Base-by-base conservation (phyloP, 139 green algal species). In the Zygnema cylindricum region DNA sequence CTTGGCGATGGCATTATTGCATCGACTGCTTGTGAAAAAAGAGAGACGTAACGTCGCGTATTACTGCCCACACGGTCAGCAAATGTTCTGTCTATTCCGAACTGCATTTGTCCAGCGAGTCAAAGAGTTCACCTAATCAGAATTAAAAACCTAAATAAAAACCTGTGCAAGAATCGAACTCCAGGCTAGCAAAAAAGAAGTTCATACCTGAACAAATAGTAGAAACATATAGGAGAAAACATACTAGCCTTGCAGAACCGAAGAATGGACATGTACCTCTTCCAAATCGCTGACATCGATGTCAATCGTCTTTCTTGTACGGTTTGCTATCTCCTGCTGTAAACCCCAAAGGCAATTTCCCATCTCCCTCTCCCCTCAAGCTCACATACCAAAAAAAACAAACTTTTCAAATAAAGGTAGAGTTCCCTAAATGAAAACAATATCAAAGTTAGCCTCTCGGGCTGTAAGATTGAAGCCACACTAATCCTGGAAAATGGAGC, bases 241-340 rank as follows among this genome's bases (percentile, higher is more conserved):
- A n/a, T n/a, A n/a, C n/a, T n/a, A n/a, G n/a, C n/a, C n/a, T n/a
- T n/a, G n/a, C n/a, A n/a, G n/a, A n/a, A n/a, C n/a, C n/a, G n/a
- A n/a, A n/a, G n/a, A n/a, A n/a, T n/a, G n/a, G n/a, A 2, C n/a
- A 41, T 42, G 40, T 83, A 97, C 95, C 42, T 86, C 82, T 2
- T 93, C 86, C 2, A 90, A 22, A 30, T 87, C 57, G 1, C 81
- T 3, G 22, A 87, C 43, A 23, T 55, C 38, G 43, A 91, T 40
- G 30, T 86, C 86, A 30, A 99, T 88, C 1, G 84, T 93, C 16
- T 91, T 93, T 23, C 89, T 84, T 49, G 94, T 69, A 1, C 96
- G 90, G 92, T 98, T 98, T 16, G 96, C 93, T n/a, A 98, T 95
- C 21, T 96, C 93, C 96, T 98, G 95, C 96, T 98, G 96, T 89